A percentile compares a stretch with the other conserved stretches of the same genome.
phyloP scores from a whole-genome alignment of 2,329 filamentous ascomycete species.

The Amylocarpus encephaloides region DNA sequence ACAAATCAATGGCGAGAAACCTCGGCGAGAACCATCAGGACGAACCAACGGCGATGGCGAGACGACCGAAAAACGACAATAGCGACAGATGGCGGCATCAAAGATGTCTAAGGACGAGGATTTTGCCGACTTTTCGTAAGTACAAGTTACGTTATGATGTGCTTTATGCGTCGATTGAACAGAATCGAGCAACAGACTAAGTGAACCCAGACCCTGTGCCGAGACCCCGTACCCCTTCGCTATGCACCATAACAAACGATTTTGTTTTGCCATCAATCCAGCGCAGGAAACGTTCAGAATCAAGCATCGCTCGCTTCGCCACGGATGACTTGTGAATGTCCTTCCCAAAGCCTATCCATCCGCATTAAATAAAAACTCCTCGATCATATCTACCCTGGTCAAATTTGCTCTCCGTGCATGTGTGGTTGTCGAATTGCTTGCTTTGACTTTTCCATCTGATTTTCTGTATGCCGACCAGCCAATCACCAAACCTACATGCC shows the following conservation, averaged over 20 bases:
- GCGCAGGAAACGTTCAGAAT: conserved; percentile 11
- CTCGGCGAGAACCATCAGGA: no score
- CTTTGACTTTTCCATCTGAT: conserved; percentile 19
- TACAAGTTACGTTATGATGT: no score
- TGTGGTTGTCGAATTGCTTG: conserved; percentile 13
- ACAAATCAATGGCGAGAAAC: no score
- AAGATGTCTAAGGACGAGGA: no score
- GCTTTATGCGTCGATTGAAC: no score
- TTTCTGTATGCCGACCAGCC: conserved; percentile 29
- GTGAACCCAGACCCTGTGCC: conserved; percentile 15
- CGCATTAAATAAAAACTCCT: conserved; percentile 33
- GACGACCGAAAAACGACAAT: no score
- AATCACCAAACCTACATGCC: conserved; percentile 18
- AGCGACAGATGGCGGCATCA: no score
- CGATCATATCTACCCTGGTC: conserved; percentile 25
- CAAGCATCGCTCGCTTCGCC: conserved; percentile 14
- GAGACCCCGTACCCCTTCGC: conserved; percentile 25
- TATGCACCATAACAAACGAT: conserved; percentile 25
- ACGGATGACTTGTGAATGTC: conserved; percentile 11
- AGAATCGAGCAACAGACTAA: no score
- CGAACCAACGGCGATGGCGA: no score
- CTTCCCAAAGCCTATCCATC: conserved; percentile 24
- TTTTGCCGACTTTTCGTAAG: no score
- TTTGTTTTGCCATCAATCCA: conserved; percentile 14
- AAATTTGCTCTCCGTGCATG: conserved; percentile 22